A percentile compares a stretch with the other conserved stretches of the same genome.
These are phyloP conservation scores for Venturia pyrina DNA, from an alignment of 2,329 filamentous ascomycete species.

Conservation along the genomic window DNA sequence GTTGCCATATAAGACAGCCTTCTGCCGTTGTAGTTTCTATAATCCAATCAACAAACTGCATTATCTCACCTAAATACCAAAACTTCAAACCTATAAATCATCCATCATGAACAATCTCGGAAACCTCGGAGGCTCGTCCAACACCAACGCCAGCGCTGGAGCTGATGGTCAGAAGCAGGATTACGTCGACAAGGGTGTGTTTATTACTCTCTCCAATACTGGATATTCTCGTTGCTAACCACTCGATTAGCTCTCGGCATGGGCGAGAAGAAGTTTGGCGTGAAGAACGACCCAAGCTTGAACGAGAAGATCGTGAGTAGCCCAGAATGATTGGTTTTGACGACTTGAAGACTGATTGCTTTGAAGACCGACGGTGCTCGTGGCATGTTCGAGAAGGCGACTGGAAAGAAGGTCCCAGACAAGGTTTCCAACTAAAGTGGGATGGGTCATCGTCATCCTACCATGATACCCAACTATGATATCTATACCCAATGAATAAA, in stretches of 20 bases:
- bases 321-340: not conserved
- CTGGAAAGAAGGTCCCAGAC: conserved; percentile 13
- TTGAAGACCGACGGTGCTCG: conserved; percentile 11
- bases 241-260: conserved; percentile 4
- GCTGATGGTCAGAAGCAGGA: conserved; percentile 12
- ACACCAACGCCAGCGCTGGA: conserved; percentile 7
- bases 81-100: not conserved
- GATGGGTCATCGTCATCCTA: not conserved
- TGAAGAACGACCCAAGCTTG: not conserved
- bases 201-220: too few relatives aligned
- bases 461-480: not conserved
- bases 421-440: conserved; percentile 14
- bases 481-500: not conserved
- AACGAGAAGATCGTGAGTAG: conserved; percentile 13
- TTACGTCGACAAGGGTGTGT: conserved; percentile 13
- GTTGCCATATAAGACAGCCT: not conserved
- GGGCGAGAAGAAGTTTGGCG: conserved; percentile 13
- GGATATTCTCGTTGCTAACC: not conserved
- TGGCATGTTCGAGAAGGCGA: conserved; percentile 13
- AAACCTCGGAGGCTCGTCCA: conserved; percentile 3
- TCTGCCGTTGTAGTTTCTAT: not conserved
- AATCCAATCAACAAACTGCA: not conserved
- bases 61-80: not conserved
- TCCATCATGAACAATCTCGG: conserved; percentile 9
- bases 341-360: not conserved